phyloP scores from a whole-genome alignment of 2,329 filamentous ascomycete species.

The Stachybotrys chartarum region DNA sequence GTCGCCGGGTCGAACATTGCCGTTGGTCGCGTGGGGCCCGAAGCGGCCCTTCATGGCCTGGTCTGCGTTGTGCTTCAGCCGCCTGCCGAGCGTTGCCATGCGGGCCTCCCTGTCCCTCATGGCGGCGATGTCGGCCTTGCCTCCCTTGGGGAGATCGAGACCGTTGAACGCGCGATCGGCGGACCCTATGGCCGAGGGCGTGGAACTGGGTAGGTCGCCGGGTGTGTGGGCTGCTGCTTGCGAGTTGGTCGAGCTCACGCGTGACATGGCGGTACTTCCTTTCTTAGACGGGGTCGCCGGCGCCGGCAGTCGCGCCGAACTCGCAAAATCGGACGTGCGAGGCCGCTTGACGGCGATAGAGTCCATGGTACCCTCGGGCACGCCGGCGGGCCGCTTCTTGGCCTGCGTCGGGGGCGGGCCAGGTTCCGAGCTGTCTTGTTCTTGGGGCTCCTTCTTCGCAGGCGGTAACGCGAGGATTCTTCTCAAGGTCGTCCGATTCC shows the following conservation, averaged over 20 bases:
- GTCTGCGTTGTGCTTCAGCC: conserved; percentile 49
- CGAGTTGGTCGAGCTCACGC: conserved; percentile 46
- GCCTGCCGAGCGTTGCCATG: conserved; percentile 36
- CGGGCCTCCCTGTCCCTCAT: conserved; percentile 27
- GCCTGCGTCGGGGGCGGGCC: conserved; percentile 20
- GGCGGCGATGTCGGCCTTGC: conserved; percentile 16
- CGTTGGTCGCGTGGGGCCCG: conserved; percentile 13
- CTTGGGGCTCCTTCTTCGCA: background rate
- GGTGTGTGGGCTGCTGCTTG: conserved; percentile 39
- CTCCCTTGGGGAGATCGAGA: conserved; percentile 16
- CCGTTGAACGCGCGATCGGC: conserved; percentile 23
- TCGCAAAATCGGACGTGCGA: conserved; percentile 31
- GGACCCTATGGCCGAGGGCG: conserved; percentile 17
- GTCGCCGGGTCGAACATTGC: conserved; percentile 18
- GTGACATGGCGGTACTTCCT: conserved; percentile 41
- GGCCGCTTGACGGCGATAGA: conserved; percentile 33
- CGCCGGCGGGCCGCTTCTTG: conserved; percentile 41
- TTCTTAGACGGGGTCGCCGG: conserved; percentile 48
- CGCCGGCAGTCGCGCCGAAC: conserved; percentile 22
- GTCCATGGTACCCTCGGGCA: conserved; percentile 28
- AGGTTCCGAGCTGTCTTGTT: conserved; percentile 32
- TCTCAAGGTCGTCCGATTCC: conserved; percentile 34
- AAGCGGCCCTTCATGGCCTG: conserved; percentile 23
- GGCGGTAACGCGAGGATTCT: conserved; percentile 37
- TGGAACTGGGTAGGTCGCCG: conserved; percentile 31